A percentile compares a stretch with the other conserved stretches of the same genome.
Evolutionary conservation across 495 filamentous ascomycete species (phyloP).

Genomic region (Monascus purpureus): DNA sequence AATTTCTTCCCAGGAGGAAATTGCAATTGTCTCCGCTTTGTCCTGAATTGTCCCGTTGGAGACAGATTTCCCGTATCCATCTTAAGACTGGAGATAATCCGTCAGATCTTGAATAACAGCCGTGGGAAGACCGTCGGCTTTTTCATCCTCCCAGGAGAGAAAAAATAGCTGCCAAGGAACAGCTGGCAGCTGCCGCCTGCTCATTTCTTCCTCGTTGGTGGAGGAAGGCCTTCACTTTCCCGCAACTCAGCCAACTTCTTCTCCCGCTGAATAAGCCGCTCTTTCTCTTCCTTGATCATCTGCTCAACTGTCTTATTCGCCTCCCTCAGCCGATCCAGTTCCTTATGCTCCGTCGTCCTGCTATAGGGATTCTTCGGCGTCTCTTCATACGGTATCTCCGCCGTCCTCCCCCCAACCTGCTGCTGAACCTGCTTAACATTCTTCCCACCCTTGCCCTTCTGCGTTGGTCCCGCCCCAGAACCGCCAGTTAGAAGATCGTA

Average conservation of each 20-base stretch:
- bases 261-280: conserved; percentile 46
- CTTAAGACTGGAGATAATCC: no score
- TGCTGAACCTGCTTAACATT: conserved; percentile 33
- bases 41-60: no score
- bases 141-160: no score
- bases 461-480: conserved; percentile 14
- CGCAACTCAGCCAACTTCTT: conserved; percentile 48
- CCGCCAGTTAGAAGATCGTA: conserved; percentile 68
- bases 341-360: conserved; percentile 54
- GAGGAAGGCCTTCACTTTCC: conserved; percentile 35
- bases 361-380: conserved; percentile 58
- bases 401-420: conserved; percentile 39
- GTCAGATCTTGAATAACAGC: no score
- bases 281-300: conserved; percentile 54
- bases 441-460: conserved; percentile 31
- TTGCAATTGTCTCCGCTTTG: no score
- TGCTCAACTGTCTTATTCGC: conserved; percentile 56
- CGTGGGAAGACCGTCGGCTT: no score
- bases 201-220: conserved; percentile 30
- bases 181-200: no score
- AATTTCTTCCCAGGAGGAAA: no score
- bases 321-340: conserved; percentile 43
- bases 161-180: no score
- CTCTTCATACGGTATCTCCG: conserved; percentile 53
- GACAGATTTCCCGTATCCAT: no score